Base-by-base conservation (phyloP, 2,329 filamentous ascomycete species). In the Botrytis byssoidea region DNA sequence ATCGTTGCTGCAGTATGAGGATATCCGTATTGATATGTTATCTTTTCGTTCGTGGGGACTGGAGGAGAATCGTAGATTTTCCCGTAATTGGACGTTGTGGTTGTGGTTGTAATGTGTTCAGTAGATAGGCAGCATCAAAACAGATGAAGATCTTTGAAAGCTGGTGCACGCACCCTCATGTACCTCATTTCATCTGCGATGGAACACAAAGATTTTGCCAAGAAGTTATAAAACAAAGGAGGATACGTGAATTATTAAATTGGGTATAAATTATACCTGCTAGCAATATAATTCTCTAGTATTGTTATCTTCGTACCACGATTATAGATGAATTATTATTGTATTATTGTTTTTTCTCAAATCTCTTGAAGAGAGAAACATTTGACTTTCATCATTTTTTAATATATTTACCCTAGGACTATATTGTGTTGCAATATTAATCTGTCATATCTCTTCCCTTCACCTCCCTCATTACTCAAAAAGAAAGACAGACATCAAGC, bases 1-100 rank as follows among this genome's bases (percentile, higher is more conserved):
- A 97, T 97, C 40, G 37, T 67, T 57, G 48, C 66, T 42, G 25
- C 42, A 22, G 4, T 57, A 25, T 42, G 29, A 25, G 29, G 7
- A 42, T n/a, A 6, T 29, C 7, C 35, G 48, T 68, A 40, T 57
- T n/a, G 14, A n/a, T 42, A 25, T 32, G 7, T 25, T 57, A 32
- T 42, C 35, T 57, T 57, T 57, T 57, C 35, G 48, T 57, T 68
- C 35, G 48, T 57, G 20, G 22, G 9, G 48, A 42, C n/a, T n/a
- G 16, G 16, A 29, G 22, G 2, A 18, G 2, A 12, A 32, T 67
- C 12, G 64, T 22, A 32, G 35, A n/a, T 48, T 22, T 22, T 68
- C 40, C 35, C n/a, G 46, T 32, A 29, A 57, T 42, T 42, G 18
- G 37, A 57, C 51, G 37, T 44, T 9, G 48, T 61, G 35, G 59